A percentile compares a stretch with the other conserved stretches of the same genome.
Conservation (phyloP, 345 rosid genomes). For the Hypericum perforatum region DNA sequence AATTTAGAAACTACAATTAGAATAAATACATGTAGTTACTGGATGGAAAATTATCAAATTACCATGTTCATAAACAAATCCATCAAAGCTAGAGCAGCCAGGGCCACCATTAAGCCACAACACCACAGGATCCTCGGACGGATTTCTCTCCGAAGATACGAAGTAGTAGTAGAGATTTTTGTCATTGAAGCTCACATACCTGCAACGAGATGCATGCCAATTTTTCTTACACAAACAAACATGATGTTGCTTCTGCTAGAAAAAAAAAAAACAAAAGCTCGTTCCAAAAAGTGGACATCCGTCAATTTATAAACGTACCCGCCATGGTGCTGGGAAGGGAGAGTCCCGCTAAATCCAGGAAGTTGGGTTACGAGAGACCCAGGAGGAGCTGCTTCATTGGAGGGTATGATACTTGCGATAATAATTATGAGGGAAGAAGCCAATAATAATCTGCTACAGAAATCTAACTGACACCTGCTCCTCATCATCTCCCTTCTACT, state of each 20-base stretch:
- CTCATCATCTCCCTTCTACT: too few relatives aligned
- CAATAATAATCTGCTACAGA: neutral
- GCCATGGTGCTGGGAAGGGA: constrained; percentile 32
- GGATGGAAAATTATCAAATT: constrained; percentile 3
- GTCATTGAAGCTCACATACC: constrained; percentile 32
- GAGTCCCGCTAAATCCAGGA: constrained; percentile 29
- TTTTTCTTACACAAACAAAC: too few relatives aligned
- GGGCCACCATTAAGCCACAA: constrained; percentile 37
- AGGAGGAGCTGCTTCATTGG: constrained; percentile 20
- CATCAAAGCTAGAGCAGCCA: constrained; percentile 28
- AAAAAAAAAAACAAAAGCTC: too few relatives aligned
- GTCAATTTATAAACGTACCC: constrained; percentile 15
- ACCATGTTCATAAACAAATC: constrained; percentile 31
- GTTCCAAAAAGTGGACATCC: too few relatives aligned
- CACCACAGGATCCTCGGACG: constrained; percentile 21
- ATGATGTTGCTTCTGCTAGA: too few relatives aligned
- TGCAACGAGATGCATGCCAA: neutral
- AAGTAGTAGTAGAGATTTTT: constrained; percentile 35
- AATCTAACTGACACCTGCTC: constrained; percentile 9
- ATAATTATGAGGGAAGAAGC: constrained; percentile 1
- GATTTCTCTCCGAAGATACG: constrained; percentile 19
- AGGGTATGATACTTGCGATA: neutral
- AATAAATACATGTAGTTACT: neutral
- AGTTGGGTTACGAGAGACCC: constrained; percentile 16
- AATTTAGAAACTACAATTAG: too few relatives aligned